Evolutionary conservation across 2,329 filamentous ascomycete genomes (phyloP).

Genomic region (Stachybotrys echinatus): DNA sequence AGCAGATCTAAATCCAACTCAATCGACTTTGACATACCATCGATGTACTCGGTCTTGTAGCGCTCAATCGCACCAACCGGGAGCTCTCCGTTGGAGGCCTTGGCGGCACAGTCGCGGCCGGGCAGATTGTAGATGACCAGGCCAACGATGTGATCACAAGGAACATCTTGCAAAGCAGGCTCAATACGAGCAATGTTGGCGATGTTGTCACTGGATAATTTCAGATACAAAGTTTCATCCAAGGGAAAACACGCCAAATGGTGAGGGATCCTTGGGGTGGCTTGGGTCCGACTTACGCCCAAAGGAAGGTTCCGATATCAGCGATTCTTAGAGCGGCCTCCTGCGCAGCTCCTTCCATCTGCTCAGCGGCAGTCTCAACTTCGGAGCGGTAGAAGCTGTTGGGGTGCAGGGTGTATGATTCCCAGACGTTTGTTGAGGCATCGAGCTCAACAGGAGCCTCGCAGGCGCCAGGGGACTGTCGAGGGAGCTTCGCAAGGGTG

Average conservation of each 20-base stretch:
- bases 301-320: slow-evolving; percentile 47
- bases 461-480: slow-evolving; percentile 23
- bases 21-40: slow-evolving; percentile 25
- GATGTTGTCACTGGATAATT: slow-evolving; percentile 36
- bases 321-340: slow-evolving; percentile 46
- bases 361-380: slow-evolving; percentile 54
- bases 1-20: no score
- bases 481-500: slow-evolving; percentile 13
- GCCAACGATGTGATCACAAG: slow-evolving; percentile 36
- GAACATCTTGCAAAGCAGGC: slow-evolving; percentile 38
- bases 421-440: slow-evolving; percentile 30
- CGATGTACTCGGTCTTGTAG: slow-evolving; percentile 52
- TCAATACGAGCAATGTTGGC: slow-evolving; percentile 42
- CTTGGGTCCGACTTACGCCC: slow-evolving; percentile 40
- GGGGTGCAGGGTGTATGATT: slow-evolving; percentile 32
- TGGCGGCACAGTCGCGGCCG: slow-evolving; percentile 52
- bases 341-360: slow-evolving; percentile 49
- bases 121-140: slow-evolving; percentile 55
- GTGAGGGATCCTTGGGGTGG: no score
- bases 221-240: no score
- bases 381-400: slow-evolving; percentile 48
- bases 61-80: slow-evolving; percentile 42
- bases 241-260: no score
- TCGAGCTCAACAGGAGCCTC: slow-evolving; percentile 29
- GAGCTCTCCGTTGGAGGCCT: slow-evolving; percentile 53